phyloP scores from a whole-genome alignment of 208 protist species.

The Hexamita inflata region DNA sequence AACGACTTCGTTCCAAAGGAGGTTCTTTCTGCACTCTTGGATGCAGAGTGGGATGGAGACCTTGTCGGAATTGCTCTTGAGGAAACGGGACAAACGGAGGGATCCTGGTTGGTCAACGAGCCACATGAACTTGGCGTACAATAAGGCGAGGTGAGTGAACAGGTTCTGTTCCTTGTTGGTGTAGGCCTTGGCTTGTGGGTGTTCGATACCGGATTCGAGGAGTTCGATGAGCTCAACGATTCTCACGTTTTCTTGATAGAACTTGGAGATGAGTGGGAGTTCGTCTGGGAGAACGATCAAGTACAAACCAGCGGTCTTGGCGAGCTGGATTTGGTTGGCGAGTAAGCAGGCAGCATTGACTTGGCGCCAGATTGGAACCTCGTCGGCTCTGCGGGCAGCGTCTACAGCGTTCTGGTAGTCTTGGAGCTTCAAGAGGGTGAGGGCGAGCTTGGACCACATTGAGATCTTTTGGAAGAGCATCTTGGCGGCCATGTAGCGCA shows the following conservation, averaged over 20 bases:
- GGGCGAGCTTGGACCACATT: conserved; percentile 80
- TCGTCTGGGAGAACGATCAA: conserved; percentile 92
- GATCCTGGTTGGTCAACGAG: conserved; percentile 42
- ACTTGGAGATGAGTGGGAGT: conserved; percentile 68
- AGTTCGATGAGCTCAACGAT: conserved; percentile 82
- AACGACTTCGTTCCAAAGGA: conserved; percentile 78
- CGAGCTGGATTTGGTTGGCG: conserved; percentile 86
- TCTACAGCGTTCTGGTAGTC: conserved; percentile 74
- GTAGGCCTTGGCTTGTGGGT: conserved; percentile 64
- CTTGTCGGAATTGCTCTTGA: conserved; percentile 81
- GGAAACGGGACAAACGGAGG: conserved; percentile 93
- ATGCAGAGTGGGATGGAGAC: conserved; percentile 92
- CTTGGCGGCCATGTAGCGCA: conserved; percentile 84
- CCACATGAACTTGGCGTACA: conserved; percentile 90
- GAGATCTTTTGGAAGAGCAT: conserved; percentile 83
- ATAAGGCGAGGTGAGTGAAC: conserved; percentile 93
- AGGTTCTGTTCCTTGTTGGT: conserved; percentile 80
- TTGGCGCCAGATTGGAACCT: conserved; percentile 46
- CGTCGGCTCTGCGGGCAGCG: conserved; percentile 89
- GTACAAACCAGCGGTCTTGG: conserved; percentile 81
- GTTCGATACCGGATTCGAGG: conserved; percentile 71
- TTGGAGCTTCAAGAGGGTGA: conserved; percentile 78
- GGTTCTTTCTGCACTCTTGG: conserved; percentile 66
- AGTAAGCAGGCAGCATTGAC: conserved; percentile 89
- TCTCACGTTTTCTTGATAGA: conserved; percentile 63